phyloP scores from a whole-genome alignment of 805 yeast genomes.

The Candida coquimbonensis region DNA sequence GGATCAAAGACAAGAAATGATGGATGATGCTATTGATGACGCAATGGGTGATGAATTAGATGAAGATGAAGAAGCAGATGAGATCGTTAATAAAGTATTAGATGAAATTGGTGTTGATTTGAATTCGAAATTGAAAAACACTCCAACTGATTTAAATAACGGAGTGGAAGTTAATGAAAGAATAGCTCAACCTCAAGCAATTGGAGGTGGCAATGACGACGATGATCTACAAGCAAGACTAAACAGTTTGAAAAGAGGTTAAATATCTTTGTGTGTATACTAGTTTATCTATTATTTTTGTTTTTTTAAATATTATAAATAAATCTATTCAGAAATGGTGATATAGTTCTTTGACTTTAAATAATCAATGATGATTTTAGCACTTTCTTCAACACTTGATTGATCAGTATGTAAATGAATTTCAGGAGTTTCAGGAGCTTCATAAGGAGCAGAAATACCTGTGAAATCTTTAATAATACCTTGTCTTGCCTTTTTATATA shows the following conservation, averaged over 20 bases:
- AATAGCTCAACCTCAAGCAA: slow-evolving; percentile 54
- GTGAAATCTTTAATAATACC: slow-evolving; percentile 93
- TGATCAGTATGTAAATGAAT: slow-evolving; percentile 71
- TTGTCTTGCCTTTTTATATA: slow-evolving; percentile 94
- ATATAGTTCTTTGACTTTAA: slow-evolving; percentile 42
- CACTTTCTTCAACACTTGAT: slow-evolving; percentile 73
- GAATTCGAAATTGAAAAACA: slow-evolving; percentile 37
- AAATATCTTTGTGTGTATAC: slow-evolving; percentile 2
- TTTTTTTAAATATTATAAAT: no score
- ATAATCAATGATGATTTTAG: slow-evolving; percentile 62
- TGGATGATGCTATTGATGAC: slow-evolving; percentile 97
- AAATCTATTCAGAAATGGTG: slow-evolving; percentile 1
- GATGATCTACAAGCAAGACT: slow-evolving; percentile 87
- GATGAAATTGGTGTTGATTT: slow-evolving; percentile 95
- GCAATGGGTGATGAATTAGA: slow-evolving; percentile 88
- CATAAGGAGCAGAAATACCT: slow-evolving; percentile 94
- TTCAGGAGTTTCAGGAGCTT: slow-evolving; percentile 83
- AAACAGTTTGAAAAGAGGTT: slow-evolving; percentile 62
- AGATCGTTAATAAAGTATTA: slow-evolving; percentile 81
- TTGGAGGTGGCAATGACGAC: slow-evolving; percentile 41
- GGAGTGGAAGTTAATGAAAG: slow-evolving; percentile 24
- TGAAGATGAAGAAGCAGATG: slow-evolving; percentile 87
- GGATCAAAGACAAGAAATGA: slow-evolving; percentile 98
- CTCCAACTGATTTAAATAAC: slow-evolving; percentile 32
- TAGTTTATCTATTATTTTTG: no score